Percentiles rank a stretch among this genome's conserved stretches.
Conservation (phyloP, 2,329 filamentous ascomycete genomes). For the Fusarium metavorans region DNA sequence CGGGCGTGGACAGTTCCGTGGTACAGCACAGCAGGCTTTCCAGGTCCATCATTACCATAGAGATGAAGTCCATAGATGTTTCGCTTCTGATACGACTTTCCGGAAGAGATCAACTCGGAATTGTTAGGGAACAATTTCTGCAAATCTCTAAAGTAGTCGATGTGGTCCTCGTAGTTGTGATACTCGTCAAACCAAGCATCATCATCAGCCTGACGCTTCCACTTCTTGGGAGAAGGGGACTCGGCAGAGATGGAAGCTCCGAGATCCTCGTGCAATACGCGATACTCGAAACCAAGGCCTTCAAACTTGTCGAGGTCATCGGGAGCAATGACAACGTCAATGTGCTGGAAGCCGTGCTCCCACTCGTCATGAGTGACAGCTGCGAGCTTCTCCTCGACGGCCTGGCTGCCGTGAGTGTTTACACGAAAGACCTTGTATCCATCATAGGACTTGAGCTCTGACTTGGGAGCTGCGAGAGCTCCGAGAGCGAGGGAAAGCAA, state of each 20-base stretch:
- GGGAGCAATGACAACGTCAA: conserved; percentile 50
- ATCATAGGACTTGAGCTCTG: conserved; percentile 42
- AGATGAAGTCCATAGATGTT: conserved; percentile 70
- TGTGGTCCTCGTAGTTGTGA: conserved; percentile 63
- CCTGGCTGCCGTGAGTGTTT: conserved; percentile 56
- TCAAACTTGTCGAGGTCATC: conserved; percentile 46
- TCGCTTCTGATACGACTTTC: conserved; percentile 58
- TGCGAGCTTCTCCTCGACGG: conserved; percentile 50
- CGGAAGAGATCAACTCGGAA: conserved; percentile 59
- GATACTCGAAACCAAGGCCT: conserved; percentile 46
- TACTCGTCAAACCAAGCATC: conserved; percentile 63
- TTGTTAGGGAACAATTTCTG: conserved; percentile 57
- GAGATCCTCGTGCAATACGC: conserved; percentile 47
- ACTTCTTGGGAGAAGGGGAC: conserved; percentile 29
- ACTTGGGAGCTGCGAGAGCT: conserved; percentile 29
- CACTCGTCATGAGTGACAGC: conserved; percentile 39
- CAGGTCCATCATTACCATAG: conserved; percentile 57
- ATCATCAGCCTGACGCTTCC: conserved; percentile 45
- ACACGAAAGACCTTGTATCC: conserved; percentile 58
- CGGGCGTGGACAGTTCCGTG: conserved; percentile 66
- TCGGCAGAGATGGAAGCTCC: conserved; percentile 47
- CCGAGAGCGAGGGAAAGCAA: conserved; percentile 33
- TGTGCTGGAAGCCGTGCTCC: conserved; percentile 33
- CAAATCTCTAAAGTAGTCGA: conserved; percentile 58
- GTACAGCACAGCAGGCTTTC: conserved; percentile 62